Conservation (phyloP, 208 protist species). For the Leishmania guyanensis region DNA sequence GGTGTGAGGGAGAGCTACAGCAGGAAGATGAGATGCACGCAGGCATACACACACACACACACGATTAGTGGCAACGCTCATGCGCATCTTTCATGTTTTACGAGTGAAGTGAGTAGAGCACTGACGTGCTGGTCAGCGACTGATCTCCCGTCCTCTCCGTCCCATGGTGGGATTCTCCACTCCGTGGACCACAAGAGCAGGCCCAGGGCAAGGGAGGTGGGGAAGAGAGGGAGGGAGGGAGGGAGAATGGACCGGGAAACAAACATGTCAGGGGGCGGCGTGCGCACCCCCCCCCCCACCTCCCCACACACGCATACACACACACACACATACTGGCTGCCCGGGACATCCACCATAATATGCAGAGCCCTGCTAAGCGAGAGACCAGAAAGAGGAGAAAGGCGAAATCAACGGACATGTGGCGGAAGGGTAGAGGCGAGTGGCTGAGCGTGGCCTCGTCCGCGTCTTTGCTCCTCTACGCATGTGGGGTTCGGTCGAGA, state of each 20-base stretch:
- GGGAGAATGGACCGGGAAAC: neutral
- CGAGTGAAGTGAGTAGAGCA: neutral
- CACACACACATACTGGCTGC: neutral
- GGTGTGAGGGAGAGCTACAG: neutral
- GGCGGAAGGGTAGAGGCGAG: neutral
- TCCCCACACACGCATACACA: too few relatives aligned
- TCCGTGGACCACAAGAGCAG: neutral
- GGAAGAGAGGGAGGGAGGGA: neutral
- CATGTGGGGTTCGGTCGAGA: conserved; percentile 38
- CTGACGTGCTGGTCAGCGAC: neutral
- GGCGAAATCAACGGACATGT: neutral
- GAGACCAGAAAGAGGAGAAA: neutral
- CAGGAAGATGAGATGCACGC: neutral
- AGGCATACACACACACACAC: neutral
- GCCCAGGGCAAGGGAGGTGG: neutral
- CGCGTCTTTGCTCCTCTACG: neutral
- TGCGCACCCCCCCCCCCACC: too few relatives aligned
- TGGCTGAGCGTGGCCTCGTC: neutral
- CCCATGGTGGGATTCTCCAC: neutral
- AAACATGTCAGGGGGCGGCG: too few relatives aligned
- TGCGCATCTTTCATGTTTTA: neutral
- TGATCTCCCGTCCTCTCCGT: neutral
- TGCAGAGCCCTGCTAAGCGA: neutral
- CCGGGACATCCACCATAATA: neutral
- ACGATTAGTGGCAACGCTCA: neutral